Evolutionary conservation across 2,329 filamentous ascomycete genomes (phyloP).

Genomic region (Lachnellula willkommii): DNA sequence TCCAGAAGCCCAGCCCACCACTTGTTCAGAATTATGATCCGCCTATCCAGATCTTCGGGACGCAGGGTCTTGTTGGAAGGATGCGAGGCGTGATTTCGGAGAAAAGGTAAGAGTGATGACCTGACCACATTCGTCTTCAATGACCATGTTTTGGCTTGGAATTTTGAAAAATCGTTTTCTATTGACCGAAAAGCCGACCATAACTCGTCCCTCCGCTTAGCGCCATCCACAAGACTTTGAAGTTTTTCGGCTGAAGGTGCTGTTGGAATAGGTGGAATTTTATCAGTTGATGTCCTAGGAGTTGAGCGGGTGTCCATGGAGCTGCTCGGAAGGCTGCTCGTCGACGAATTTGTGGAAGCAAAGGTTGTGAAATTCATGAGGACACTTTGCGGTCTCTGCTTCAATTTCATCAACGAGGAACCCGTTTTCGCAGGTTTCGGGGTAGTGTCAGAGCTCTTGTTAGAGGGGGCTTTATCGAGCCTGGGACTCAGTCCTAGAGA

Average conservation of each 20-base stretch:
- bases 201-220: conserved; percentile 63
- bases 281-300: conserved; percentile 39
- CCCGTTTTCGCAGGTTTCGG: conserved; percentile 14
- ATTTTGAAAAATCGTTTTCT: conserved; percentile 64
- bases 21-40: conserved; percentile 64
- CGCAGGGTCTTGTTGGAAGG: conserved; percentile 53
- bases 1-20: conserved; percentile 70
- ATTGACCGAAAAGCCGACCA: conserved; percentile 64
- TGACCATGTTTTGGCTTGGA: conserved; percentile 61
- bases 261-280: conserved; percentile 42
- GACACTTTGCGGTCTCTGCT: conserved; percentile 26
- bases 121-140: conserved; percentile 66
- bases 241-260: conserved; percentile 34
- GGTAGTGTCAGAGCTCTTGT: conserved; percentile 18
- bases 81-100: conserved; percentile 54
- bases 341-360: conserved; percentile 30
- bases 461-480: conserved; percentile 15
- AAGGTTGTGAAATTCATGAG: conserved; percentile 28
- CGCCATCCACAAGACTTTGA: conserved; percentile 21
- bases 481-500: conserved; percentile 17
- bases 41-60: conserved; percentile 63
- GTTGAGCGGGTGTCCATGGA: conserved; percentile 43
- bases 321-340: conserved; percentile 34
- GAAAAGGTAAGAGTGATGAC: conserved; percentile 58
- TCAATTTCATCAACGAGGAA: conserved; percentile 24